Percentiles rank a stretch among this genome's conserved stretches.
These are phyloP conservation scores for Ganoderma sp. DNA, from an alignment of 1,284 basidiomycete genomes.

Conservation along the genomic window DNA sequence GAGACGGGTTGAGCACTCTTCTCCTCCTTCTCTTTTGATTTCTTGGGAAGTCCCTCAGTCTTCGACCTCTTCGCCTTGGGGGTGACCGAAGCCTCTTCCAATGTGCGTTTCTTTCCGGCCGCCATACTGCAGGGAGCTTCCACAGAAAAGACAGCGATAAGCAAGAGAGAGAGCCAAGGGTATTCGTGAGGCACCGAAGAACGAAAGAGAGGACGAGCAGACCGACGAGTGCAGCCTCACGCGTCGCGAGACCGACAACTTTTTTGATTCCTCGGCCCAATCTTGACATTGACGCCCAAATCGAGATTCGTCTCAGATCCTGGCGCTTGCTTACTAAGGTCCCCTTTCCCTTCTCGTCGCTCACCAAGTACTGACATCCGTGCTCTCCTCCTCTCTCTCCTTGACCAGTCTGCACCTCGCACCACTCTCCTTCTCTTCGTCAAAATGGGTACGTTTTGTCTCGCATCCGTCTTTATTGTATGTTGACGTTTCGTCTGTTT, in stretches of 20 bases:
- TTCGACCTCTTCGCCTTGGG: conserved; percentile 65
- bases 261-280: conserved; percentile 22
- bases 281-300: conserved; percentile 34
- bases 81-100: conserved; percentile 56
- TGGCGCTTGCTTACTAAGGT: conserved; percentile 19
- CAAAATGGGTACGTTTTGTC: conserved; percentile 26
- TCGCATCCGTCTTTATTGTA: neutral
- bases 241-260: neutral
- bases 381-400: neutral
- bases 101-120: conserved; percentile 56
- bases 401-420: neutral
- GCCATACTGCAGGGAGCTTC: conserved; percentile 26
- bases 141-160: neutral
- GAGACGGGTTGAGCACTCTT: conserved; percentile 42
- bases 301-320: conserved; percentile 28
- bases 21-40: conserved; percentile 33
- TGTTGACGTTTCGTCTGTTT: neutral
- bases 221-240: too few relatives aligned
- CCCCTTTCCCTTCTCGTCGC: neutral
- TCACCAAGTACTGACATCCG: too few relatives aligned
- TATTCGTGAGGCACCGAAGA: neutral
- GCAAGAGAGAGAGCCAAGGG: neutral
- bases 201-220: neutral
- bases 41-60: conserved; percentile 41
- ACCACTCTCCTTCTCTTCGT: neutral